Base-by-base conservation (phyloP, 257 asterid species). In the Salvia rosmarinus region DNA sequence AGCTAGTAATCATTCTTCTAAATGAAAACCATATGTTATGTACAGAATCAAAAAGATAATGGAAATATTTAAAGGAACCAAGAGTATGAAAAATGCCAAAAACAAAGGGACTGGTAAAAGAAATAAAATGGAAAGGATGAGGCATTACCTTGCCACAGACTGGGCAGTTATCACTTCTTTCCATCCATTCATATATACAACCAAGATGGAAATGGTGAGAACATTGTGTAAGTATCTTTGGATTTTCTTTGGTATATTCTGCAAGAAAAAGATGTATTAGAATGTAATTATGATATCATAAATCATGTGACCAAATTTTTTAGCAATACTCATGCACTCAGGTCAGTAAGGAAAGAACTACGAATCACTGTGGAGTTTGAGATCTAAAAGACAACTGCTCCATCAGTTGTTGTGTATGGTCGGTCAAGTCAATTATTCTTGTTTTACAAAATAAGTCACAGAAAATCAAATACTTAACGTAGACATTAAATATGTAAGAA, bases 171-270 rank as follows among this genome's bases (percentile, higher is more conserved):
- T 86, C 89, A 80, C 91, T 86, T 84, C 91, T 82, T 79, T 86
- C 89, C 89, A 83, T 84, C 91, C 91, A 86, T 78, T 86, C 91
- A 72, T 82, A 86, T 84, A 86, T 84, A 84, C 91, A 86, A 32
- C 91, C 89, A 44, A 86, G 89, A 84, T 86, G 91, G 81, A 82
- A 86, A 84, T 86, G 91, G 77, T 86, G 91, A 68, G 83, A 75
- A 67, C 91, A 86, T 57, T 82, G 83, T 32, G 91, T 84, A 61
- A 78, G 66, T 61, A 86, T 86, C 67, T 78, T 86, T 6, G 91
- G 91, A 43, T 86, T 84, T 78, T 86, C 91, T 40, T 72, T 46
- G 54, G 89, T 80, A 75, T 86, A 86, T 30, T 86, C 91, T 86
- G 87, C 83, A 84, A 9, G 65, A 44, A 67, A 67, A 76, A 11